Conservation (phyloP, 2,329 filamentous ascomycete species). For the Sphaerulina populicola region DNA sequence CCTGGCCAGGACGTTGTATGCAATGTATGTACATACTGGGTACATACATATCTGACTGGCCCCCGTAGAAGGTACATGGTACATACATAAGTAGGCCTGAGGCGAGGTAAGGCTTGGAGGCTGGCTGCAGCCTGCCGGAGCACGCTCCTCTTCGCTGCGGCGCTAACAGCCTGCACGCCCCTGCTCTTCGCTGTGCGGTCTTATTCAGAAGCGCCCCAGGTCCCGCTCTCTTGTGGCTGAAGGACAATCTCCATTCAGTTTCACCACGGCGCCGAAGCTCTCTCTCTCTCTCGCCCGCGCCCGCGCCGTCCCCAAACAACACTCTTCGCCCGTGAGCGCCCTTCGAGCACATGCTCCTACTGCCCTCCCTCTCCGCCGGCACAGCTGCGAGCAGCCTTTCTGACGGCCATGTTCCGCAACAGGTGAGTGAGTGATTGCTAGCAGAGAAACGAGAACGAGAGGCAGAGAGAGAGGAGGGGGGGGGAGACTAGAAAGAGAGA, state of each 20-base stretch:
- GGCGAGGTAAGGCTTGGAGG: too few relatives aligned
- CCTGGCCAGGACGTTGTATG: too few relatives aligned
- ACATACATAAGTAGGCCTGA: too few relatives aligned
- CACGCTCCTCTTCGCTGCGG: not conserved
- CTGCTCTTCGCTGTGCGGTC: slow-evolving; percentile 2
- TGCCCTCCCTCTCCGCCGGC: slow-evolving; percentile 11
- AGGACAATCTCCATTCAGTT: slow-evolving; percentile 18
- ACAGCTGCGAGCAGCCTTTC: slow-evolving; percentile 13
- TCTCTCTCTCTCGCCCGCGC: slow-evolving; percentile 2
- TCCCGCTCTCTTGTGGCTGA: slow-evolving; percentile 19
- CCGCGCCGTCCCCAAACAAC: not conserved
- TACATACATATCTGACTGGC: too few relatives aligned
- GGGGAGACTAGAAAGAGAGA: too few relatives aligned
- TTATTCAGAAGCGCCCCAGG: slow-evolving; percentile 9
- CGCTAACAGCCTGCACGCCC: slow-evolving; percentile 6
- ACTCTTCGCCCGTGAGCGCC: slow-evolving; percentile 1
- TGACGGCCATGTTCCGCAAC: slow-evolving; percentile 41
- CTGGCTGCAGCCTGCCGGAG: too few relatives aligned
- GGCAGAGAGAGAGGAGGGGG: too few relatives aligned
- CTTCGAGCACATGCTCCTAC: slow-evolving; percentile 14
- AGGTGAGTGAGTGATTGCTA: slow-evolving; percentile 31
- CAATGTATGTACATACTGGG: too few relatives aligned
- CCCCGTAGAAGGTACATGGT: too few relatives aligned
- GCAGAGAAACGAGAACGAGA: too few relatives aligned
- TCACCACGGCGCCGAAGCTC: slow-evolving; percentile 13